These are phyloP conservation scores for Brassica hybrid DNA, from an alignment of 441 rosid genomes.

Conservation along the genomic window DNA sequence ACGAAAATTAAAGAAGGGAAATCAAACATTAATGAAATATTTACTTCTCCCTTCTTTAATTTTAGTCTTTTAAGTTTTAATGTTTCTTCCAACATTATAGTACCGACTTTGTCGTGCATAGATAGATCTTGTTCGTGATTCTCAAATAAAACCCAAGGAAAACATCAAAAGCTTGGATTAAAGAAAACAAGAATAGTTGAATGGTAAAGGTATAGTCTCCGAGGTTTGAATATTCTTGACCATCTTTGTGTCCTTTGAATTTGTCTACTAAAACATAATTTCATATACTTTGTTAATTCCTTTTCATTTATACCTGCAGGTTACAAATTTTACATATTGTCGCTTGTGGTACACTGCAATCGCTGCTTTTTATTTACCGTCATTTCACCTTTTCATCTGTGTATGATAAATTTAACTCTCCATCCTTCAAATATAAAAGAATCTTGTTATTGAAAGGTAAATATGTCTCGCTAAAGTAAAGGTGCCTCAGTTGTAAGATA, in stretches of 20 bases:
- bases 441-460: slow-evolving; percentile 10
- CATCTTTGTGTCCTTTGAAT: slow-evolving; percentile 50
- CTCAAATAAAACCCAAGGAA: slow-evolving; percentile 17
- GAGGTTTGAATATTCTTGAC: slow-evolving; percentile 80
- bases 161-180: slow-evolving; percentile 25
- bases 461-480: slow-evolving; percentile 25
- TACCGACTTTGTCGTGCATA: neutral
- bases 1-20: slow-evolving; percentile 7
- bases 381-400: slow-evolving; percentile 17
- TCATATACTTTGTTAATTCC: slow-evolving; percentile 42
- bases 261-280: slow-evolving; percentile 8
- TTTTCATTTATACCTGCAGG: slow-evolving; percentile 18
- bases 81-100: neutral
- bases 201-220: slow-evolving; percentile 58
- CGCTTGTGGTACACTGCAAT: slow-evolving; percentile 28
- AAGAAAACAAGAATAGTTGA: slow-evolving; percentile 54
- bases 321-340: slow-evolving; percentile 14
- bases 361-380: slow-evolving; percentile 4
- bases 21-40: neutral
- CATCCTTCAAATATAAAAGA: neutral
- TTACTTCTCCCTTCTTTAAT: slow-evolving; percentile 7
- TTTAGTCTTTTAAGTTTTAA: slow-evolving; percentile 16
- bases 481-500: slow-evolving; percentile 12
- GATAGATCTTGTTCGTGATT: slow-evolving; percentile 29
- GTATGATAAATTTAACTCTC: neutral